Base-by-base conservation (phyloP, 2,329 filamentous ascomycete genomes). In the Septoria linicola region DNA sequence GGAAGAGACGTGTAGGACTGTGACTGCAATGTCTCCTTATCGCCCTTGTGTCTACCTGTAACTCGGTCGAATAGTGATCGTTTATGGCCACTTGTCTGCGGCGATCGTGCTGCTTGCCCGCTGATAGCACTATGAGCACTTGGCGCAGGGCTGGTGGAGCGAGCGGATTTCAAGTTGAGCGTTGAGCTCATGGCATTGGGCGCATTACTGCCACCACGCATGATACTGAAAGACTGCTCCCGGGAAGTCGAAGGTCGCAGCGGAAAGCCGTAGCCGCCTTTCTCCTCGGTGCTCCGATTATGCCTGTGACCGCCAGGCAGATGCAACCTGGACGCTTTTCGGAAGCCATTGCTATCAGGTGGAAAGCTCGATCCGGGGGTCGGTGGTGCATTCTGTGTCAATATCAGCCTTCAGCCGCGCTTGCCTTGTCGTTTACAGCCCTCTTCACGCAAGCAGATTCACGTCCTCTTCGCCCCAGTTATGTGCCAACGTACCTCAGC, bases 101-200 rank as follows among this genome's bases (percentile, higher is more conserved):
- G 83, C 2, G 83, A 87, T 14, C 83, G 80, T 49, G 34, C 66
- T 39, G 51, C 55, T 54, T 70, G 77, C 65, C 67, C 77, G 66
- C 70, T 80, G 70, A 74, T 73, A 17, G 74, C 78, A 64, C 85
- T 89, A 60, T 80, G 80, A 35, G 80, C 76, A 68, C 88, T 93
- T 6, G 90, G 87, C 0, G 89, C 88, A 20, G 91, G 89, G 69
- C 91, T 95, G 54, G 87, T 81, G 10, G 88, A 84, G 59, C 90
- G 84, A 59, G 73, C 79, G 25, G 55, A 49, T 67, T 76, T 70
- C 30, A 80, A 69, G 40, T 71, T 75, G 63, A 79, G 74, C 10
- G 77, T 74, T 13, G 77, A 76, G 53, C 67, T 70, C 54, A 75
- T 67, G 11, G 71, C 65, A 2, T 71, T 73, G 10, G 72, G 71